A percentile compares a stretch with the other conserved stretches of the same genome.
Evolutionary conservation across 305 asterid genomes (phyloP).

Genomic region (Plantago coronopus): DNA sequence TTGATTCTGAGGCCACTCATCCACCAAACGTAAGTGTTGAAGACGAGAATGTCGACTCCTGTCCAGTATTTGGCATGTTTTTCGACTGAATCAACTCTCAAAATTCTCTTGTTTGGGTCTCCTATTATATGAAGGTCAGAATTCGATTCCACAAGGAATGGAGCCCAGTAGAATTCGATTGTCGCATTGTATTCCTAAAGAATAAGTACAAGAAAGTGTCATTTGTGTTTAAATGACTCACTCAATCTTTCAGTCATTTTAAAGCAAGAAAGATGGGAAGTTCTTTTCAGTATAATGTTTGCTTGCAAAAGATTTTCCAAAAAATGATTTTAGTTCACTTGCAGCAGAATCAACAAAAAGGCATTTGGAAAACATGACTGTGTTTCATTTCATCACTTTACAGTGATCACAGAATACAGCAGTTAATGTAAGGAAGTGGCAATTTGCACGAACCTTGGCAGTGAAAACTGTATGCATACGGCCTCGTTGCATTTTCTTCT

Average conservation of each 20-base stretch:
- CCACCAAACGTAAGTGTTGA: conserved; percentile 96
- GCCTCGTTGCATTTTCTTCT: conserved; percentile 65
- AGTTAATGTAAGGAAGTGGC: not conserved
- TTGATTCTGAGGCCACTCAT: conserved; percentile 71
- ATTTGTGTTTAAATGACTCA: not conserved
- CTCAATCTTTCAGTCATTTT: not conserved
- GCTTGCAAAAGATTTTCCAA: too few species aligned
- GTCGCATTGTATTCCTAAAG: conserved; percentile 74
- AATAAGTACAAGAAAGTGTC: not conserved
- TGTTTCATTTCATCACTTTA: too few species aligned
- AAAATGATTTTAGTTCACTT: too few species aligned
- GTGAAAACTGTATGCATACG: conserved; percentile 58
- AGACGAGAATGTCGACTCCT: conserved; percentile 69
- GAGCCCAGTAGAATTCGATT: conserved; percentile 92
- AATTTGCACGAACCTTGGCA: conserved; percentile 45
- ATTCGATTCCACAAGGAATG: conserved; percentile 84
- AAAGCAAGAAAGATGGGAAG: not conserved
- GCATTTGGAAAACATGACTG: too few species aligned
- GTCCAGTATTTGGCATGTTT: conserved; percentile 75
- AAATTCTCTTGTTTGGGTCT: conserved; percentile 64
- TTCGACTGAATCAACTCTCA: conserved; percentile 70
- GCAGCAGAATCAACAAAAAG: too few species aligned
- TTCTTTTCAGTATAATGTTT: not conserved
- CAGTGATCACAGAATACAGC: too few species aligned
- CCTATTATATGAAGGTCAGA: conserved; percentile 54